Evolutionary conservation across 1,139 yeast species (phyloP), one percentile per base, ranked within the genome.

Genomic region (Candida neerlandica): DNA sequence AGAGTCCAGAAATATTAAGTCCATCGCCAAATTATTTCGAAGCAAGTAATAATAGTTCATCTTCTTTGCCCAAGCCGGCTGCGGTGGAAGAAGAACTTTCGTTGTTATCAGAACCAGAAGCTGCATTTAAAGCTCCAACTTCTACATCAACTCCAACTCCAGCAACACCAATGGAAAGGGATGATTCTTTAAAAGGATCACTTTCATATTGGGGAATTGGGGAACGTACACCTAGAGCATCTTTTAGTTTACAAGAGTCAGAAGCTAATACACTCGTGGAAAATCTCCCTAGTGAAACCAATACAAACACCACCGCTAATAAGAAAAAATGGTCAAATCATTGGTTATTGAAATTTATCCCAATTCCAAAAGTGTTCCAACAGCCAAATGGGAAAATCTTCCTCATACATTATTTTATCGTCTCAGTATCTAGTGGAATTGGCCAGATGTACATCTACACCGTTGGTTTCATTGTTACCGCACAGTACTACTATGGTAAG

Each of bases 381-480:
- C 37, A 42, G 9, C 40, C 33, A 33, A 42, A 42, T 11, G 60
- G 65, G 50, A 66, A 56, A 44, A 52, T 59, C 1, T 75, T 70
- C 49, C 58, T 73, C 35, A 61, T 62, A 3, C 79, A 75, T 53
- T 72, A 64, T 49, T 46, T 67, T n/a, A 65, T 71, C 14, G 67
- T 73, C 14, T 63, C 77, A 2, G 56, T 75, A 18, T 55, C 66
- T 18, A 64, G 73, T 44, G 80, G 80, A 0, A 60, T 69, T 26
- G 69, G 77, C 32, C 80, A 75, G 55, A 73, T 70, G 65, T 76
- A 76, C 51, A 75, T 76, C 41, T 76, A 67, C 54, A 66, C 75
- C 0, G 73, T 76, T 7, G 81, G 81, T 1, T 76, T 74, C 51
- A 65, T 76, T 23, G 78, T 71, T 4, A 65, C 69, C 1, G 80